phyloP scores from a whole-genome alignment of 192 early-diverging fungal species.

The Linnemannia schmuckeri region DNA sequence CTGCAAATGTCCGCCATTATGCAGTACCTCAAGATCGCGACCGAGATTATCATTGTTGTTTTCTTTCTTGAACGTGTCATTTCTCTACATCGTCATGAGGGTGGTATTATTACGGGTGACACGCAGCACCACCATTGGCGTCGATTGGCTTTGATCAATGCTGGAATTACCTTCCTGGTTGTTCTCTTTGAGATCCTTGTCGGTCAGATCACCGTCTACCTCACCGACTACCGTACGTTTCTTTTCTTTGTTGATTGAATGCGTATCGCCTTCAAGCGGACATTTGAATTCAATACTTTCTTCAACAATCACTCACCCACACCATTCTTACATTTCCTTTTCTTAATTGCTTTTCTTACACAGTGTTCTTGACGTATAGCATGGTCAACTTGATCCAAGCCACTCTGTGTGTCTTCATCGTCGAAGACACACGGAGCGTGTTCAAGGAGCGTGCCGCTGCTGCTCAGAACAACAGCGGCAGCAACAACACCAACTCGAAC shows the following conservation, averaged over 20 bases:
- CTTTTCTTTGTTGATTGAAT: background rate
- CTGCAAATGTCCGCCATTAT: conserved; percentile 31
- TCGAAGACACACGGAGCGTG: conserved; percentile 49
- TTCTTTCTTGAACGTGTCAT: conserved; percentile 55
- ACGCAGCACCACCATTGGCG: conserved; percentile 41
- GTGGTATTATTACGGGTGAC: conserved; percentile 7
- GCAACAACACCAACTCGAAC: background rate
- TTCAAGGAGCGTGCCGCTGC: conserved; percentile 48
- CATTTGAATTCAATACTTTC: no score
- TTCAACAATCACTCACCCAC: background rate
- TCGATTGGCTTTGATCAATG: conserved; percentile 48
- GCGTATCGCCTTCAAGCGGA: background rate
- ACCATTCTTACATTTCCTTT: background rate
- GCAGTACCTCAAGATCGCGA: conserved; percentile 55
- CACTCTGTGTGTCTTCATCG: conserved; percentile 39
- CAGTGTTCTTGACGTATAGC: conserved; percentile 50
- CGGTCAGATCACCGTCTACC: conserved; percentile 45
- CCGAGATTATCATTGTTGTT: conserved; percentile 43
- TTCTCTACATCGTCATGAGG: conserved; percentile 31
- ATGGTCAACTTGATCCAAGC: conserved; percentile 53
- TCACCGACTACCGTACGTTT: conserved; percentile 40
- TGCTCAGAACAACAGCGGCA: conserved; percentile 20
- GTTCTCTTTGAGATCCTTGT: conserved; percentile 53
- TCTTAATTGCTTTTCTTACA: background rate
- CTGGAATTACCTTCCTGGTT: conserved; percentile 50